Base-by-base conservation (phyloP, 441 rosid species). In the Adansonia madagascariensis region DNA sequence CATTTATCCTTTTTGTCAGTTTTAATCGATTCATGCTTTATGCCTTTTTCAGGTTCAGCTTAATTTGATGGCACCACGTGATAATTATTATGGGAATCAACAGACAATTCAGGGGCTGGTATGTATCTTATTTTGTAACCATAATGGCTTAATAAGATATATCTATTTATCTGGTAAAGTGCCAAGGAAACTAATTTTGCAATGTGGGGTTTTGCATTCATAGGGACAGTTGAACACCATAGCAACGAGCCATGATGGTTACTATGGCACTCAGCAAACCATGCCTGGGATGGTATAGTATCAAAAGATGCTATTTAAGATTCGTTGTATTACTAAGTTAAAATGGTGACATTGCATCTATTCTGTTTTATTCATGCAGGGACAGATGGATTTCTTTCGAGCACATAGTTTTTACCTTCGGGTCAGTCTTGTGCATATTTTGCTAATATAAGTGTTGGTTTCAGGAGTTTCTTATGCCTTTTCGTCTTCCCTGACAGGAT, bases 161-260 rank as follows among this genome's bases (percentile, higher is more conserved):
- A 12, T 55, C 14, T 5, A 35, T 55, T 17, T 17, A n/a, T 35
- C 17, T 10, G 5, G 14, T 71, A 14, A 39, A 27, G 47, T 52
- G 46, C 27, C 8, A 35, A 18, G 50, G 24, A 10, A 43, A 55
- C 50, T 63, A 47, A 64, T 47, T 63, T 22, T 9, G 15, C 50
- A 72, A 17, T 10, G 22, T 55, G 59, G 61, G 44, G 12, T 27
- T 61, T 61, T 20, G 7, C 60, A 15, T 49, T 47, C 17, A 39
- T 62, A 75, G 77, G 77, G 77, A 47, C 77, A 75, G 71, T 75
- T 63, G 56, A 75, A 75, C 70, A 46, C 77, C 61, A 75, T 75
- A 31, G 31, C 77, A 31, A 27, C 71, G 2, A 75, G 77, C 71
- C 77, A 75, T 75, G 77, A 75, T 75, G 71, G 77, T 49, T 75